A percentile compares a stretch with the other conserved stretches of the same genome.
Evolutionary conservation across 208 protist genomes (phyloP).

Genomic region (Leishmania gerbilli): DNA sequence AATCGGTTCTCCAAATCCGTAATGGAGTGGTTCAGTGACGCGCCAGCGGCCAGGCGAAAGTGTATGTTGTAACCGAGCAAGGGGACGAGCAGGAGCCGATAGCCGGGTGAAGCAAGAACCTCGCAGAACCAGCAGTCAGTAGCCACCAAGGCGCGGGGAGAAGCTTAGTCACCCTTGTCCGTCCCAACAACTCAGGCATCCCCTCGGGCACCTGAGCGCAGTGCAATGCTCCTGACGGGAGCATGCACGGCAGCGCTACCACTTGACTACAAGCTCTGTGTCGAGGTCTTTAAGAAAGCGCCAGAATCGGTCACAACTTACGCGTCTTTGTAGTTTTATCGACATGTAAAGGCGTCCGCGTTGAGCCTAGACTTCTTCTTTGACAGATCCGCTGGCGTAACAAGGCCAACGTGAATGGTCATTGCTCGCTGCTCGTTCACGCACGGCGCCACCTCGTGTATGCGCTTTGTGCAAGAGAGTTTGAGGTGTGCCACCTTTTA

Average conservation of each 20-base stretch:
- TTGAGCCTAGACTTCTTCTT: slow-evolving; percentile 20
- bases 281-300: slow-evolving; percentile 23
- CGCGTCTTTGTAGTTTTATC: slow-evolving; percentile 25
- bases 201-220: not conserved
- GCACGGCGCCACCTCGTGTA: not conserved
- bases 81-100: slow-evolving; percentile 26
- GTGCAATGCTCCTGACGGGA: slow-evolving; percentile 12
- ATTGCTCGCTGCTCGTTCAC: slow-evolving; percentile 5
- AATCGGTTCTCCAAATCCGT: slow-evolving; percentile 18
- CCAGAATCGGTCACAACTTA: slow-evolving; percentile 23
- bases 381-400: slow-evolving; percentile 7
- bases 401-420: slow-evolving; percentile 9
- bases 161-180: not conserved
- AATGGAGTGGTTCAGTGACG: slow-evolving; percentile 10
- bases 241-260: slow-evolving; percentile 19
- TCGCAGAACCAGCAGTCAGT: slow-evolving; percentile 19
- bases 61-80: slow-evolving; percentile 31
- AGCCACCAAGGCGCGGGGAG: slow-evolving; percentile 17
- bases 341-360: slow-evolving; percentile 7
- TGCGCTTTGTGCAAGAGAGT: slow-evolving; percentile 19
- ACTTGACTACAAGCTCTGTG: slow-evolving; percentile 9
- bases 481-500: slow-evolving; percentile 25
- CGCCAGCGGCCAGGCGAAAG: slow-evolving; percentile 22
- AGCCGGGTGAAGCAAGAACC: slow-evolving; percentile 15
- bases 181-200: slow-evolving; percentile 14